Evolutionary conservation across 805 yeast genomes (phyloP).

Genomic region (Phaffomyces antillensis): DNA sequence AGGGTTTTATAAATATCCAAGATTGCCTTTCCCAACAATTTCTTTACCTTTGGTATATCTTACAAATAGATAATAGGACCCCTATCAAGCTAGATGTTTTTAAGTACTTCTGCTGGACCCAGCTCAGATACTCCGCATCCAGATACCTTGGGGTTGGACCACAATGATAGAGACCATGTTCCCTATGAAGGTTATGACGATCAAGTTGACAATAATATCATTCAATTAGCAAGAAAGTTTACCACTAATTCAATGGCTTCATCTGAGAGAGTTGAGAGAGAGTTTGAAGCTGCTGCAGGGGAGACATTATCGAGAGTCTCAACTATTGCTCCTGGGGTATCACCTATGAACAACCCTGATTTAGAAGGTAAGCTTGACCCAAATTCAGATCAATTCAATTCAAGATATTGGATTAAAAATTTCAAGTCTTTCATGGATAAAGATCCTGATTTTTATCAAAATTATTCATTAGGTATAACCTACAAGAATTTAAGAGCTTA

Average conservation of each 20-base stretch:
- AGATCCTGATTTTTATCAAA: conserved; percentile 53
- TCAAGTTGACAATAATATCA: conserved; percentile 2
- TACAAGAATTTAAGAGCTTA: conserved; percentile 51
- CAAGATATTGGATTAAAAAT: conserved; percentile 58
- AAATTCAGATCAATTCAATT: conserved; percentile 43
- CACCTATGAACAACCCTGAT: conserved; percentile 26
- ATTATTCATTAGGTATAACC: conserved; percentile 46
- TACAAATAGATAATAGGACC: too few relatives aligned
- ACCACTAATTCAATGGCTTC: conserved; percentile 1
- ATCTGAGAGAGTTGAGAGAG: conserved; percentile 23
- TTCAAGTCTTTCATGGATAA: conserved; percentile 40
- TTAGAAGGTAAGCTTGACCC: conserved; percentile 51
- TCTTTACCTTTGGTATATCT: too few relatives aligned
- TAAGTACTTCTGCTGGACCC: not conserved
- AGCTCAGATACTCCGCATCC: not conserved
- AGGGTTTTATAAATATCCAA: too few relatives aligned
- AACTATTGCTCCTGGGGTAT: conserved; percentile 31
- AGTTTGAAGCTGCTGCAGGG: conserved; percentile 2
- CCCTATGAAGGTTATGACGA: conserved; percentile 3
- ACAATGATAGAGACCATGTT: not conserved
- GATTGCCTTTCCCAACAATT: not conserved
- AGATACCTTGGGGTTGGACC: not conserved
- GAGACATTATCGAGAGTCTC: conserved; percentile 29
- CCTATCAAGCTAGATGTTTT: not conserved
- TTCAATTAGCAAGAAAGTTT: conserved; percentile 4